These are phyloP conservation scores for Bruguiera sexangula DNA, from an alignment of 345 rosid species.

Conservation along the genomic window DNA sequence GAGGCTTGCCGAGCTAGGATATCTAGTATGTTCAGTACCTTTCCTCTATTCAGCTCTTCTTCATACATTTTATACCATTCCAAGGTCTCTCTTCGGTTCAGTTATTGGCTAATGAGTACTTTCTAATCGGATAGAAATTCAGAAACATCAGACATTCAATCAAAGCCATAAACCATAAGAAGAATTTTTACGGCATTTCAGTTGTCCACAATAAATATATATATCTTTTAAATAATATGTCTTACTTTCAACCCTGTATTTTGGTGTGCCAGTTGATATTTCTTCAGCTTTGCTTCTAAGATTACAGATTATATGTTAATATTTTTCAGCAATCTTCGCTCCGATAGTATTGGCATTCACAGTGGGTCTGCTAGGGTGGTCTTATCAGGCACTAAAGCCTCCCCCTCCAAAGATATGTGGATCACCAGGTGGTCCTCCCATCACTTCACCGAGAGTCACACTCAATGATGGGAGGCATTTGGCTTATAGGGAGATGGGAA, in stretches of 20 bases:
- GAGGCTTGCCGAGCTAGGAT: too few relatives aligned
- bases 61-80: too few relatives aligned
- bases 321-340: constrained; percentile 47
- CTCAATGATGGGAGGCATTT: constrained; percentile 75
- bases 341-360: constrained; percentile 42
- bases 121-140: background rate
- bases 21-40: too few relatives aligned
- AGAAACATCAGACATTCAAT: background rate
- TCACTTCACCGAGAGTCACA: constrained; percentile 64
- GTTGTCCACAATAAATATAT: background rate
- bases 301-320: background rate
- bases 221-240: too few relatives aligned
- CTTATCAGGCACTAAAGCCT: constrained; percentile 54
- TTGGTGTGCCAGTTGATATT: too few relatives aligned
- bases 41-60: too few relatives aligned
- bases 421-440: constrained; percentile 52
- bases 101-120: background rate
- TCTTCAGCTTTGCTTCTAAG: background rate
- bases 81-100: too few relatives aligned
- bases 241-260: too few relatives aligned
- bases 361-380: constrained; percentile 51
- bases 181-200: background rate
- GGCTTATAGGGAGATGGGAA: constrained; percentile 72
- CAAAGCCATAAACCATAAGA: background rate
- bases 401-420: constrained; percentile 78